These are phyloP conservation scores for Apium graveolens DNA, from an alignment of 129 eudicot species.

Conservation along the genomic window DNA sequence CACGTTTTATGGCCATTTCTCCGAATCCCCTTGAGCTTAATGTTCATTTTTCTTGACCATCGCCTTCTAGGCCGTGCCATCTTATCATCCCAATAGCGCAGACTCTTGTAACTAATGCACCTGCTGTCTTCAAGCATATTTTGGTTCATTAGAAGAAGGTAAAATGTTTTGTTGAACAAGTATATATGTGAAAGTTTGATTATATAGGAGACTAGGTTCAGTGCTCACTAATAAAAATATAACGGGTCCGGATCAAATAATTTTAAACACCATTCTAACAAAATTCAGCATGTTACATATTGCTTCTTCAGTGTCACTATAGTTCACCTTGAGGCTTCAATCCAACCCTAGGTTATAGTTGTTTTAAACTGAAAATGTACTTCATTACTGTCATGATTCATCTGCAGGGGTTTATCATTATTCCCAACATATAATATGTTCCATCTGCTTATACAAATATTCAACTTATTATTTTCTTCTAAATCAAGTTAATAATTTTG, in stretches of 20 bases:
- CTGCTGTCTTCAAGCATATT: neutral
- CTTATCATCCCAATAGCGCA: conserved; percentile 14
- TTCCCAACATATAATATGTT: too few species aligned
- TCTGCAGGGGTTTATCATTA: too few species aligned
- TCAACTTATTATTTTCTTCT: too few species aligned
- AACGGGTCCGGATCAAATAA: neutral
- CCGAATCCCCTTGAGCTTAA: conserved; percentile 23
- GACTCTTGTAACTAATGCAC: conserved; percentile 23
- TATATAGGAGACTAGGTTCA: neutral
- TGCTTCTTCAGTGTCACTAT: neutral
- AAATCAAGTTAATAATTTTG: too few species aligned
- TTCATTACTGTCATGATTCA: too few species aligned
- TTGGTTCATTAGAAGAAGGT: conserved; percentile 13
- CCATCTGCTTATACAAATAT: too few species aligned
- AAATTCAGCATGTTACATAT: neutral
- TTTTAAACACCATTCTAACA: neutral
- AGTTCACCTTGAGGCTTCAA: neutral
- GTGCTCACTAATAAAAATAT: neutral
- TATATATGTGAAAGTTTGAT: neutral
- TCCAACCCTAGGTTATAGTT: too few species aligned
- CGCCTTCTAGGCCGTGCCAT: conserved; percentile 17
- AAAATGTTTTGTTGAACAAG: neutral
- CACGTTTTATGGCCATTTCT: conserved; percentile 19
- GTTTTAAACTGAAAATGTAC: neutral
- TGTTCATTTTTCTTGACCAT: conserved; percentile 28